A percentile compares a stretch with the other conserved stretches of the same genome.
phyloP scores from a whole-genome alignment of 768 basidiomycete genomes.

The Lyophyllum semitale region DNA sequence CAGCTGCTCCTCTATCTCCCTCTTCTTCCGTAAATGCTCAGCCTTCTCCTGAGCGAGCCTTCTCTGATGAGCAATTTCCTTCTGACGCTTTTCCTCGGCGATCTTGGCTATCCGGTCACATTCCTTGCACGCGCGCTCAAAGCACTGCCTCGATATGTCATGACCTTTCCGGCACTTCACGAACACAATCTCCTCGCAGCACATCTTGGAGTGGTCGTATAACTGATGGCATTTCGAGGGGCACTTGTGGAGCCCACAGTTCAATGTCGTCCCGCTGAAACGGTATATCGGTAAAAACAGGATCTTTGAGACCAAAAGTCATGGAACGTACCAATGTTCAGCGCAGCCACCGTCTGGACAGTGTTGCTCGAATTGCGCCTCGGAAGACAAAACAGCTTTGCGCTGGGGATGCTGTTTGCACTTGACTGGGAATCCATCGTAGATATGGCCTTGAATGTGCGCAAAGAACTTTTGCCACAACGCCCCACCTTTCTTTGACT shows the following conservation, averaged over 20 bases:
- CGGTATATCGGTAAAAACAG: neutral
- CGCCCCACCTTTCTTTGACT: slow-evolving; percentile 49
- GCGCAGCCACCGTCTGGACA: slow-evolving; percentile 67
- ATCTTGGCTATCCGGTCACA: slow-evolving; percentile 47
- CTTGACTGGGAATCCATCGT: slow-evolving; percentile 57
- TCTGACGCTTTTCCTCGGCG: slow-evolving; percentile 40
- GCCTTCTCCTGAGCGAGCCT: slow-evolving; percentile 45
- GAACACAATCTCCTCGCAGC: slow-evolving; percentile 40
- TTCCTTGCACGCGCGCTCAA: slow-evolving; percentile 37
- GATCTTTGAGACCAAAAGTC: neutral
- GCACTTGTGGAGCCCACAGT: slow-evolving; percentile 55
- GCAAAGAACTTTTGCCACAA: slow-evolving; percentile 55
- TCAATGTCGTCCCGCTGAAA: slow-evolving; percentile 47
- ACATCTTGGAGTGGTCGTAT: slow-evolving; percentile 54
- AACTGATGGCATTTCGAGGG: slow-evolving; percentile 63
- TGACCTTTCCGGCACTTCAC: slow-evolving; percentile 49
- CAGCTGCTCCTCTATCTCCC: slow-evolving; percentile 44
- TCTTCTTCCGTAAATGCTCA: slow-evolving; percentile 42
- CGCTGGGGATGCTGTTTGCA: slow-evolving; percentile 57
- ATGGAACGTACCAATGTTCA: slow-evolving; percentile 52
- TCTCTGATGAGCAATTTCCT: slow-evolving; percentile 43
- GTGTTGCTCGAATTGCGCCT: slow-evolving; percentile 49
- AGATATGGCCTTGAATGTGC: slow-evolving; percentile 48
- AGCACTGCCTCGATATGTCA: slow-evolving; percentile 42
- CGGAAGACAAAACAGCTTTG: slow-evolving; percentile 35